phyloP scores from a whole-genome alignment of 2,329 filamentous ascomycete species.

The Botrytis squamosa region DNA sequence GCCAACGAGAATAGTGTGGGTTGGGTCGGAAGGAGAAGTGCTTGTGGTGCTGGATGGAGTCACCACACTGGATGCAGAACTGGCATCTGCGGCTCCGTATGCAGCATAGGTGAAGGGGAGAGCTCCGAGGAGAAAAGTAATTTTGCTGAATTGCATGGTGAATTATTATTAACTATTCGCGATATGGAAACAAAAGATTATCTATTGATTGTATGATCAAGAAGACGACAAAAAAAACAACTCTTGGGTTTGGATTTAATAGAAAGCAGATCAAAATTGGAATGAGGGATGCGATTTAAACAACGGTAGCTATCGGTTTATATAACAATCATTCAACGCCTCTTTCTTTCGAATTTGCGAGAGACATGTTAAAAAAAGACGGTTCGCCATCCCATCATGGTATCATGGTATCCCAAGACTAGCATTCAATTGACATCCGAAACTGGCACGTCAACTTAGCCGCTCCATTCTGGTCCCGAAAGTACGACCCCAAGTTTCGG shows the following conservation, averaged over 20 bases:
- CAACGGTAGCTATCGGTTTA: background rate
- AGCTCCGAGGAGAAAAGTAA: slow-evolving; percentile 26
- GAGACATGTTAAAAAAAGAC: background rate
- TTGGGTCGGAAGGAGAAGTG: slow-evolving; percentile 22
- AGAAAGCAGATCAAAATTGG: background rate
- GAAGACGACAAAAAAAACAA: background rate
- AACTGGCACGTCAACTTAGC: background rate
- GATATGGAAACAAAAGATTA: background rate
- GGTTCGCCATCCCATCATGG: background rate
- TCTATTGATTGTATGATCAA: background rate
- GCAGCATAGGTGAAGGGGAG: slow-evolving; percentile 31
- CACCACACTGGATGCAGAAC: slow-evolving; percentile 25
- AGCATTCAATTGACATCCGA: background rate
- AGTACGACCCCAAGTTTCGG: slow-evolving; percentile 14
- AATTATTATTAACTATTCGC: background rate
- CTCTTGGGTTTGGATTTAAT: background rate
- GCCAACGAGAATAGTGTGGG: slow-evolving; percentile 40
- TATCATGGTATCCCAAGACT: background rate
- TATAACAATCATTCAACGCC: background rate
- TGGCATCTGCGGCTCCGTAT: slow-evolving; percentile 18
- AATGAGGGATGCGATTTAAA: background rate
- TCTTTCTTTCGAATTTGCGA: background rate
- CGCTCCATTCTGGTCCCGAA: background rate
- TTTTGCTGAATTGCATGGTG: slow-evolving; percentile 37
- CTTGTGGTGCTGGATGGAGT: slow-evolving; percentile 19